These are phyloP conservation scores for Actinidia polygama DNA, from an alignment of 179 eudicot species.

Conservation along the genomic window DNA sequence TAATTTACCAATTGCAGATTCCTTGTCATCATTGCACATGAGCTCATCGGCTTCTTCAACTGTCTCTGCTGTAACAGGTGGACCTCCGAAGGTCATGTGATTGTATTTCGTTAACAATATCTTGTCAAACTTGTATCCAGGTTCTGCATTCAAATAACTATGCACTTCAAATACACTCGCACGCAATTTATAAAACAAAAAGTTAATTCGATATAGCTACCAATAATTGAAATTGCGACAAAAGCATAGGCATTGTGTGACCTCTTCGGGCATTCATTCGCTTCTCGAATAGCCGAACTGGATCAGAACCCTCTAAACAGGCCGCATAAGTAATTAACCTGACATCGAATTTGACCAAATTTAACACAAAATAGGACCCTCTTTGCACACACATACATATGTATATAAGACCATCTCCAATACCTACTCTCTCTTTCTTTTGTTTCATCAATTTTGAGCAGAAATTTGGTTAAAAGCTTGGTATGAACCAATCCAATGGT, in stretches of 20 bases:
- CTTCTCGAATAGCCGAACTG: constrained; percentile 82
- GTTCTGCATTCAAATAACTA: constrained; percentile 37
- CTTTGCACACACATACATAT: too few species aligned
- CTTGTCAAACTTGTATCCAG: constrained; percentile 67
- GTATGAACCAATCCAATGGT: too few species aligned
- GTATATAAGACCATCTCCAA: too few species aligned
- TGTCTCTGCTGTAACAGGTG: constrained; percentile 62
- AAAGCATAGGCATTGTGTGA: constrained; percentile 4
- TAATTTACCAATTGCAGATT: constrained; percentile 65
- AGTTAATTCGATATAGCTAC: too few species aligned
- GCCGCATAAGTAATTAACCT: constrained; percentile 75
- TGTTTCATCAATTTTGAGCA: too few species aligned
- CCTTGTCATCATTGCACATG: constrained; percentile 46
- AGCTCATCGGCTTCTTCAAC: constrained; percentile 78
- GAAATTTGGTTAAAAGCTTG: too few species aligned
- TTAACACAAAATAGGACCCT: background rate
- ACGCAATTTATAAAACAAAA: background rate
- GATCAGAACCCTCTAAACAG: constrained; percentile 86
- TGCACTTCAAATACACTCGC: background rate
- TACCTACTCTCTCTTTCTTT: too few species aligned
- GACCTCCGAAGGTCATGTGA: constrained; percentile 84
- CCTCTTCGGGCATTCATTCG: constrained; percentile 73
- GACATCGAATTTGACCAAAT: constrained; percentile 19
- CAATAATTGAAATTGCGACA: background rate
- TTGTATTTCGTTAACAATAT: constrained; percentile 62